Evolutionary conservation across 805 yeast genomes (phyloP).

Genomic region (Scheffersomyces lignosus): DNA sequence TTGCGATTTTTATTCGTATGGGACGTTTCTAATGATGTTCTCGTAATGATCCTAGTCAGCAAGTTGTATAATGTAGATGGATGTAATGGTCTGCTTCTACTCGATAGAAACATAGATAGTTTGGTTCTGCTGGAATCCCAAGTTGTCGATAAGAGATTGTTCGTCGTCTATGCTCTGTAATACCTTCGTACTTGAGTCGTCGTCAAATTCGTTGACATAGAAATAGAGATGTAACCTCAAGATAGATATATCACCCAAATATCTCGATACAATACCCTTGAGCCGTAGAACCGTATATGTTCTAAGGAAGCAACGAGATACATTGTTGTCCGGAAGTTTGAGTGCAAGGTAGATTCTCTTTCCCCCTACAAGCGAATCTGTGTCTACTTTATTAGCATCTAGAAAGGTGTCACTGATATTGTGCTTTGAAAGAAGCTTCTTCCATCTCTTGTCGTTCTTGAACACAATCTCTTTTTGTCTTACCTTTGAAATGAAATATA

Average conservation of each 20-base stretch:
- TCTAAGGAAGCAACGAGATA: slow-evolving; percentile 20
- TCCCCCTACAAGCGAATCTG: slow-evolving; percentile 1
- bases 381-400: neutral
- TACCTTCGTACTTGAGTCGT: slow-evolving; percentile 8
- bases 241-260: slow-evolving; percentile 14
- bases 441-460: slow-evolving; percentile 40
- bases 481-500: slow-evolving; percentile 60
- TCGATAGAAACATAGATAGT: slow-evolving; percentile 16
- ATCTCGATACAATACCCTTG: slow-evolving; percentile 31
- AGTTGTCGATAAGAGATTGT: slow-evolving; percentile 24
- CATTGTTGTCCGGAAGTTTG: slow-evolving; percentile 1
- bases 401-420: slow-evolving; percentile 13
- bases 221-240: slow-evolving; percentile 26
- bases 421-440: slow-evolving; percentile 36
- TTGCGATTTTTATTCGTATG: no score
- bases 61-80: no score
- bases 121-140: slow-evolving; percentile 21
- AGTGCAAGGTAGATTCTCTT: slow-evolving; percentile 7
- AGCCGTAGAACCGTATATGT: slow-evolving; percentile 30
- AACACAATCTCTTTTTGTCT: slow-evolving; percentile 18
- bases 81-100: no score
- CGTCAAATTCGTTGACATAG: slow-evolving; percentile 21
- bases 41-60: no score
- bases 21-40: no score
- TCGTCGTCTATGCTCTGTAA: slow-evolving; percentile 28